These are phyloP conservation scores for Microcera coccophila DNA, from an alignment of 2,329 filamentous ascomycete species.

Conservation along the genomic window DNA sequence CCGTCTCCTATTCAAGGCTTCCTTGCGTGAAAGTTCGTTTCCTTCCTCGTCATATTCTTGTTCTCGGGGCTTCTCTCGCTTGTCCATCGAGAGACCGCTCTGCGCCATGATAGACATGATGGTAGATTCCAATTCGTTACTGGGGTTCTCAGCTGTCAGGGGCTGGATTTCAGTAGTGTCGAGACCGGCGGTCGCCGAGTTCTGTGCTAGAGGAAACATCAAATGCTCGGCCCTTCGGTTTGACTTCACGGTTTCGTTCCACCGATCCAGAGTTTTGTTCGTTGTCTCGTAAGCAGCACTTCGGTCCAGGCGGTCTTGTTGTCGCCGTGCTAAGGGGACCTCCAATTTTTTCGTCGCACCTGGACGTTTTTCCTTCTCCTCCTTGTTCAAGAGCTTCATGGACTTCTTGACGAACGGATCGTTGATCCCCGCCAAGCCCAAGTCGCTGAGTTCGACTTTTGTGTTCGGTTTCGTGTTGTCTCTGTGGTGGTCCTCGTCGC, in stretches of 20 bases:
- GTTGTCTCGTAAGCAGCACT: slow-evolving; percentile 82
- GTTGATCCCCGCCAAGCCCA: slow-evolving; percentile 65
- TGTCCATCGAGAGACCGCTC: slow-evolving; percentile 65
- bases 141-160: slow-evolving; percentile 57
- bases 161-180: slow-evolving; percentile 62
- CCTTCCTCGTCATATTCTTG: slow-evolving; percentile 66
- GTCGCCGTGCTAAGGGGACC: slow-evolving; percentile 76
- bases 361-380: slow-evolving; percentile 48
- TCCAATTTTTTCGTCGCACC: slow-evolving; percentile 64
- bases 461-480: slow-evolving; percentile 47
- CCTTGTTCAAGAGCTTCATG: slow-evolving; percentile 68
- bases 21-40: slow-evolving; percentile 67
- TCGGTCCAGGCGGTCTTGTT: slow-evolving; percentile 82
- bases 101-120: slow-evolving; percentile 88
- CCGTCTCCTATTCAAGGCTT: slow-evolving; percentile 69
- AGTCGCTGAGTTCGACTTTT: slow-evolving; percentile 71
- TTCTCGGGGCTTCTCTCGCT: slow-evolving; percentile 46
- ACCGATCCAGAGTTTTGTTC: slow-evolving; percentile 83
- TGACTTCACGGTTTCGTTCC: slow-evolving; percentile 92
- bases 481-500: slow-evolving; percentile 56
- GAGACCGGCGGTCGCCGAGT: slow-evolving; percentile 57
- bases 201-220: slow-evolving; percentile 77
- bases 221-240: slow-evolving; percentile 90
- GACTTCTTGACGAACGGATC: slow-evolving; percentile 75
- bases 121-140: slow-evolving; percentile 77